Conservation (phyloP, 2,329 filamentous ascomycete species). For the Lachnellula willkommii region DNA sequence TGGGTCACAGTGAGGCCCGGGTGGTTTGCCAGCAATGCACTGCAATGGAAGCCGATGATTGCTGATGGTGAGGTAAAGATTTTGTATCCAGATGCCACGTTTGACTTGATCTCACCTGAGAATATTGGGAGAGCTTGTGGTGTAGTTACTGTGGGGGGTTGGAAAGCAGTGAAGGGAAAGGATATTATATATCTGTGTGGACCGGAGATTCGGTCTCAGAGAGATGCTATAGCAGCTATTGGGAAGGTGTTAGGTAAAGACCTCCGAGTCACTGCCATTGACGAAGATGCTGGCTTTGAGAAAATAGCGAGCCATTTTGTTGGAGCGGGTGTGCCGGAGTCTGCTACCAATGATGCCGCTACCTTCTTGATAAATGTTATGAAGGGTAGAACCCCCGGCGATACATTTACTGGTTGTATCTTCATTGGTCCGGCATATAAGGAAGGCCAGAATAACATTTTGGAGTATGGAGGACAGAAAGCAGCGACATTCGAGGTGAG, state of each 20-base stretch:
- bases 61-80: conserved; percentile 31
- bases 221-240: neutral
- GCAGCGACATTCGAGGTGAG: no score
- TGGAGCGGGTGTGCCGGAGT: neutral
- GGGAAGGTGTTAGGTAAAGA: neutral
- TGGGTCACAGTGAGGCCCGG: conserved; percentile 40
- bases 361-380: no score
- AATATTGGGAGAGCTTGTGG: conserved; percentile 44
- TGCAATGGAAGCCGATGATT: conserved; percentile 29
- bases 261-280: neutral
- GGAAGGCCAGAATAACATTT: no score
- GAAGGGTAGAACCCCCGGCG: no score
- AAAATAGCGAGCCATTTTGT: neutral
- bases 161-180: neutral
- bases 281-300: neutral
- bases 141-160: neutral
- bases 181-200: neutral
- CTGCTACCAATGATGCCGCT: neutral
- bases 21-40: conserved; percentile 41
- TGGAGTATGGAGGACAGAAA: no score
- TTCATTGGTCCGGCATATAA: no score
- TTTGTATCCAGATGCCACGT: conserved; percentile 26
- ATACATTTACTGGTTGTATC: no score
- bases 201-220: neutral
- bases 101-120: conserved; percentile 38